phyloP scores from a whole-genome alignment of 1,284 basidiomycete species.

The Moniliella sp. region DNA sequence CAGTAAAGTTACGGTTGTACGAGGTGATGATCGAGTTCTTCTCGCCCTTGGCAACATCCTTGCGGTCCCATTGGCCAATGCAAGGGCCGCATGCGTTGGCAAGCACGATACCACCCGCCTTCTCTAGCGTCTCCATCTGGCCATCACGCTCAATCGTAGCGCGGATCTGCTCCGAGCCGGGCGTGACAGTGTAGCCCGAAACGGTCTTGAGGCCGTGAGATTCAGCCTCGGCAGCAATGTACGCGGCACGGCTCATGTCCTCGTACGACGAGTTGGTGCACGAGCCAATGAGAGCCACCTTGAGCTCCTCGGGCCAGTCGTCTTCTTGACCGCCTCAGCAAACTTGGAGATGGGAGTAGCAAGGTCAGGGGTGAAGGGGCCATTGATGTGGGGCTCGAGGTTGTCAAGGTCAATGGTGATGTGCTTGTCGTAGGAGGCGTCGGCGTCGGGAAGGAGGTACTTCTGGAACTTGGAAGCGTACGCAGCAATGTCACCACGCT shows the following conservation, averaged over 20 bases:
- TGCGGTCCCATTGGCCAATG: conserved; percentile 96
- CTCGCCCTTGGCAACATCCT: conserved; percentile 94
- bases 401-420: conserved; percentile 86
- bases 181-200: conserved; percentile 90
- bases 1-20: conserved; percentile 99
- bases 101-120: conserved; percentile 71
- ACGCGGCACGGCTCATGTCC: conserved; percentile 93
- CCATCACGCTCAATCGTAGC: conserved; percentile 93
- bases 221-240: conserved; percentile 70
- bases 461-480: conserved; percentile 74
- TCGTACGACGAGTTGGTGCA: conserved; percentile 99
- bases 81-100: conserved; percentile 97
- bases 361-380: conserved; percentile 51
- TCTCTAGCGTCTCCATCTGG: conserved; percentile 65
- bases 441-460: conserved; percentile 74
- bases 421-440: conserved; percentile 76
- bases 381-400: conserved; percentile 97
- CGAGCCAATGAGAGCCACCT: conserved; percentile 89
- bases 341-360: conserved; percentile 62
- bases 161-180: conserved; percentile 91
- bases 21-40: conserved; percentile 81
- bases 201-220: conserved; percentile 68
- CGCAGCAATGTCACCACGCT: conserved; percentile 63
- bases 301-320: conserved; percentile 86
- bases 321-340: conserved; percentile 71